Conservation (phyloP, 2,329 filamentous ascomycete species). For the Torrubiella hemipterigena region DNA sequence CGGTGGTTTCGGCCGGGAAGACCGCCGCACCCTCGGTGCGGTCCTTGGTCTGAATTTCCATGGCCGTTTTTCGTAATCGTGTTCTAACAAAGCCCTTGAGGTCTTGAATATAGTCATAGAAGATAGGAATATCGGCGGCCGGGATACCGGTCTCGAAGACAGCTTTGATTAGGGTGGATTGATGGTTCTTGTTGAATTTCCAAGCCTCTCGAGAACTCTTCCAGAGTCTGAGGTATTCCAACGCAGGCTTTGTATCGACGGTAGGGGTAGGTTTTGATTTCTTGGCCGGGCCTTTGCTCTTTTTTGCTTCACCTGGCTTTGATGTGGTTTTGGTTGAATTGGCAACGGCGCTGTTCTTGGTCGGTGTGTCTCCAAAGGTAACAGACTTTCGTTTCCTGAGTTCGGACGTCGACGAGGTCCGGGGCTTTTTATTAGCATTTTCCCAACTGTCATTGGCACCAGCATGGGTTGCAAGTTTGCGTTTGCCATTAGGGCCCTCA, state of each 20-base stretch:
- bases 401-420: constrained; percentile 10
- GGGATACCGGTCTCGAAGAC: constrained; percentile 64
- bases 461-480: constrained; percentile 5
- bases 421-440: constrained; percentile 6
- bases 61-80: constrained; percentile 54
- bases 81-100: constrained; percentile 64
- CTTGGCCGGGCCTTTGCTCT: constrained; percentile 25
- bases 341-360: constrained; percentile 14
- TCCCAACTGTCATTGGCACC: constrained; percentile 5
- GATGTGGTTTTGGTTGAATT: constrained; percentile 20
- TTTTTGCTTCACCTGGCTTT: constrained; percentile 19
- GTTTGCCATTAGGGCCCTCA: constrained; percentile 6
- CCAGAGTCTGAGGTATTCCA: constrained; percentile 70
- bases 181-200: constrained; percentile 96
- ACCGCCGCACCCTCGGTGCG: constrained; percentile 33
- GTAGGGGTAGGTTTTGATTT: constrained; percentile 24
- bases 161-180: constrained; percentile 76
- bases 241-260: constrained; percentile 46
- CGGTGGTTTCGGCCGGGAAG: constrained; percentile 37
- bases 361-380: constrained; percentile 26
- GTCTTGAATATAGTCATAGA: constrained; percentile 69
- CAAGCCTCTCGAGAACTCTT: constrained; percentile 57
- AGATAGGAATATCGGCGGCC: constrained; percentile 51
- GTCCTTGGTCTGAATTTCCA: constrained; percentile 46
- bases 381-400: constrained; percentile 33